These are phyloP conservation scores for Fraxinus dipetala DNA, from an alignment of 305 asterid genomes.

Conservation along the genomic window DNA sequence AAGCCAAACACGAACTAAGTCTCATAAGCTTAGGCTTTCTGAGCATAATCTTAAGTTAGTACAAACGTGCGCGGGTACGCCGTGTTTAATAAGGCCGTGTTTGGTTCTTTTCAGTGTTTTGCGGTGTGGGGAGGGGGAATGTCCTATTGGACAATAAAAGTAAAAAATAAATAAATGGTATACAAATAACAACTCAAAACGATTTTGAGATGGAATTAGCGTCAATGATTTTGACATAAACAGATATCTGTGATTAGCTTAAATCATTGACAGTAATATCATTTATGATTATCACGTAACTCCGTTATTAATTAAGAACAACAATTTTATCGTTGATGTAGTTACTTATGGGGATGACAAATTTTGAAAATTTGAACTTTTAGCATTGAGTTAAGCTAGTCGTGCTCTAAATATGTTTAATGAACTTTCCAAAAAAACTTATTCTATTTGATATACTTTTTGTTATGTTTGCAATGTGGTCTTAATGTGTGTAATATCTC, in stretches of 20 bases:
- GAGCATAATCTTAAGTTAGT: constrained; percentile 14
- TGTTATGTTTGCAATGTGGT: neutral
- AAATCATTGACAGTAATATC: no score
- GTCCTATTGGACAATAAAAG: no score
- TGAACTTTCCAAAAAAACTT: no score
- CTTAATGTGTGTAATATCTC: neutral
- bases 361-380: neutral
- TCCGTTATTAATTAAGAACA: neutral
- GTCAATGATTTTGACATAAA: no score
- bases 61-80: constrained; percentile 15
- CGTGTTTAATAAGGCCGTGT: constrained; percentile 20
- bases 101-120: neutral
- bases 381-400: neutral
- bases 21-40: constrained; percentile 17
- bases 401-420: neutral
- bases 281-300: neutral
- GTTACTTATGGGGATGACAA: neutral
- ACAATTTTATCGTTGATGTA: neutral
- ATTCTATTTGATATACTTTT: neutral
- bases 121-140: neutral
- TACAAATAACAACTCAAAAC: no score
- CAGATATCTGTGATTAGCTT: no score
- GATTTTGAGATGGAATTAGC: no score
- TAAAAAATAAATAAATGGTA: no score
- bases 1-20: constrained; percentile 45